Percentiles rank a stretch among this genome's conserved stretches.
phyloP scores from a whole-genome alignment of 805 yeast genomes.

The Spathaspora arborariae region DNA sequence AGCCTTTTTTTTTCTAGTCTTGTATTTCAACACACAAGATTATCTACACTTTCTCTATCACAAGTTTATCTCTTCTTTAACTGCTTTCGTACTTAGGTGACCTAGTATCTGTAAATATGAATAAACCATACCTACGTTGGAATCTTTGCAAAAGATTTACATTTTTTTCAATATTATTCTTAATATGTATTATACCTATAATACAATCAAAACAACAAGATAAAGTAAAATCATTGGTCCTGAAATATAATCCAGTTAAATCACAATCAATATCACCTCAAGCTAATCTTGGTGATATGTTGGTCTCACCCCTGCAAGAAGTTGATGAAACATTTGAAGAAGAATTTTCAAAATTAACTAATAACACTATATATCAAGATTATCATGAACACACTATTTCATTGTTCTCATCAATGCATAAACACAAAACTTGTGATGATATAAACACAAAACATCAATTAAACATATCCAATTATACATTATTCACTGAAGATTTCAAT shows the following conservation, averaged over 20 bases:
- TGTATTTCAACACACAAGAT: too few relatives aligned
- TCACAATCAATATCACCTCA: neutral
- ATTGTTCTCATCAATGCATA: neutral
- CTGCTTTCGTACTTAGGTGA: too few relatives aligned
- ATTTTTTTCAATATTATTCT: neutral
- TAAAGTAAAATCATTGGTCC: neutral
- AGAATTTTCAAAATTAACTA: neutral
- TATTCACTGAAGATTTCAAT: constrained; percentile 5
- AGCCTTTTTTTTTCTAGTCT: too few relatives aligned
- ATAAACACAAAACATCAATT: neutral
- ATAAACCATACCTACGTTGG: neutral
- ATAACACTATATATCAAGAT: neutral
- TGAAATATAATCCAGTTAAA: neutral
- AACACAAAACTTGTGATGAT: neutral
- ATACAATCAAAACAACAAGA: neutral
- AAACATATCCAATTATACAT: neutral
- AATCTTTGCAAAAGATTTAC: neutral
- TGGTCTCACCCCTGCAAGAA: too few relatives aligned
- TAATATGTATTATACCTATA: neutral
- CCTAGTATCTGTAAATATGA: too few relatives aligned
- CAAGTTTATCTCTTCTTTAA: too few relatives aligned
- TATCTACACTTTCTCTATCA: too few relatives aligned
- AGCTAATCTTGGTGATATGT: too few relatives aligned
- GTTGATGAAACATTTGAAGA: neutral
- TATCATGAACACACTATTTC: neutral